Evolutionary conservation across 2,329 filamentous ascomycete genomes (phyloP).

Genomic region (Zasmidium angulare): DNA sequence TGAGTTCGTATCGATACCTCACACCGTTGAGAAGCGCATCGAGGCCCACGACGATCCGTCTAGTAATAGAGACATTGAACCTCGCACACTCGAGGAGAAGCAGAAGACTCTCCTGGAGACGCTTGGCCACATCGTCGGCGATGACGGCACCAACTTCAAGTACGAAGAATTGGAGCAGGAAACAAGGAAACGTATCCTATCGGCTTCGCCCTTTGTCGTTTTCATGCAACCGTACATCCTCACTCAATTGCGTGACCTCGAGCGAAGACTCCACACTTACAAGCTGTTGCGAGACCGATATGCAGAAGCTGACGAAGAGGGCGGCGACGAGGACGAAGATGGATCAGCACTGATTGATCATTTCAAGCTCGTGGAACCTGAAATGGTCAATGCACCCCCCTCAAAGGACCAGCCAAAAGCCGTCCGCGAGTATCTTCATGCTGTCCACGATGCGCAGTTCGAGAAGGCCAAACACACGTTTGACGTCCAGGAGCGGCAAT

Average conservation of each 20-base stretch:
- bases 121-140: constrained; percentile 15
- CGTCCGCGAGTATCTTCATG: constrained; percentile 89
- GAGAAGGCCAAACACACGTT: constrained; percentile 94
- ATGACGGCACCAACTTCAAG: constrained; percentile 59
- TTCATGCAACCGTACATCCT: constrained; percentile 92
- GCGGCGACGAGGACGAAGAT: constrained; percentile 36
- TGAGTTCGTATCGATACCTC: constrained; percentile 82
- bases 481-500: constrained; percentile 88
- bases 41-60: constrained; percentile 19
- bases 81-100: constrained; percentile 7
- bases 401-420: constrained; percentile 82
- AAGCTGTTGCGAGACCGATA: constrained; percentile 78
- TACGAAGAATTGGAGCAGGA: constrained; percentile 95
- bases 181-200: constrained; percentile 88
- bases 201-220: constrained; percentile 92
- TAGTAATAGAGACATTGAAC: constrained; percentile 5
- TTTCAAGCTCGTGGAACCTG: constrained; percentile 88
- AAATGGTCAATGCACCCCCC: constrained; percentile 88
- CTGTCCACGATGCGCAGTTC: constrained; percentile 94
- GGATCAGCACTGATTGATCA: constrained; percentile 42
- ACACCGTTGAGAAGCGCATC: constrained; percentile 43
- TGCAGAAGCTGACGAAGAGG: constrained; percentile 40
- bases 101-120: constrained; percentile 18
- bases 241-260: constrained; percentile 87
- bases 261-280: constrained; percentile 77